These are phyloP conservation scores for Ganoderma leucocontextum DNA, from an alignment of 1,284 basidiomycete species.

Conservation along the genomic window DNA sequence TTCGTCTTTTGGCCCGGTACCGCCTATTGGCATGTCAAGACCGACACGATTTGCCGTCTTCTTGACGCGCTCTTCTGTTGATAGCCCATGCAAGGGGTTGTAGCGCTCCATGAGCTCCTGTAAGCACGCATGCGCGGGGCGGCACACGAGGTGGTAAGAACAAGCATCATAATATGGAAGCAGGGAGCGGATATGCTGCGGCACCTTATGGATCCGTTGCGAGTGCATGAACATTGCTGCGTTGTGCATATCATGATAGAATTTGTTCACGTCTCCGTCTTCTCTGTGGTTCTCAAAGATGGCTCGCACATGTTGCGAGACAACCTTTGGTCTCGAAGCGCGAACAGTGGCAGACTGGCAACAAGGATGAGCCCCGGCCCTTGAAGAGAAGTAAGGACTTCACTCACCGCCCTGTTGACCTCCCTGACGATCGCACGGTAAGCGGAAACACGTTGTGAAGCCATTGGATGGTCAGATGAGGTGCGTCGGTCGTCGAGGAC, in stretches of 20 bases:
- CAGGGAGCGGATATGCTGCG: not conserved
- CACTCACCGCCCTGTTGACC: constrained; percentile 50
- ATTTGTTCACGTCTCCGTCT: constrained; percentile 37
- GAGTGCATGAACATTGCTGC: constrained; percentile 76
- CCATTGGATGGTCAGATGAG: constrained; percentile 18
- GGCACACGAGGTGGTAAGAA: constrained; percentile 6
- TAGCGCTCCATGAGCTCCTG: constrained; percentile 84
- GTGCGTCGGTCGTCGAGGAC: not conserved
- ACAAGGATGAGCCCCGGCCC: constrained; percentile 16
- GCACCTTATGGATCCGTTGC: constrained; percentile 68
- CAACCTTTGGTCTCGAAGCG: constrained; percentile 52
- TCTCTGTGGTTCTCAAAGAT: constrained; percentile 57
- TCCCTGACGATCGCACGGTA: constrained; percentile 57
- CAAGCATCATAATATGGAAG: too few relatives aligned
- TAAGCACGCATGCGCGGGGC: constrained; percentile 9
- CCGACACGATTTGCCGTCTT: constrained; percentile 90
- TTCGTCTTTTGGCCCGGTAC: constrained; percentile 32
- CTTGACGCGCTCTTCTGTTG: constrained; percentile 79
- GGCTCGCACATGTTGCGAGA: constrained; percentile 62
- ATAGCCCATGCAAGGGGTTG: constrained; percentile 85
- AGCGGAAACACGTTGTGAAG: constrained; percentile 32
- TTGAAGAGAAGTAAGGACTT: not conserved
- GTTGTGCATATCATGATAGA: constrained; percentile 66
- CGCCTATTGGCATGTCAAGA: constrained; percentile 67
- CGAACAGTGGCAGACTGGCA: constrained; percentile 55